Percentiles rank a stretch among this genome's conserved stretches.
phyloP scores from a whole-genome alignment of 129 eudicot genomes.

The Chrysanthemum seticuspe region DNA sequence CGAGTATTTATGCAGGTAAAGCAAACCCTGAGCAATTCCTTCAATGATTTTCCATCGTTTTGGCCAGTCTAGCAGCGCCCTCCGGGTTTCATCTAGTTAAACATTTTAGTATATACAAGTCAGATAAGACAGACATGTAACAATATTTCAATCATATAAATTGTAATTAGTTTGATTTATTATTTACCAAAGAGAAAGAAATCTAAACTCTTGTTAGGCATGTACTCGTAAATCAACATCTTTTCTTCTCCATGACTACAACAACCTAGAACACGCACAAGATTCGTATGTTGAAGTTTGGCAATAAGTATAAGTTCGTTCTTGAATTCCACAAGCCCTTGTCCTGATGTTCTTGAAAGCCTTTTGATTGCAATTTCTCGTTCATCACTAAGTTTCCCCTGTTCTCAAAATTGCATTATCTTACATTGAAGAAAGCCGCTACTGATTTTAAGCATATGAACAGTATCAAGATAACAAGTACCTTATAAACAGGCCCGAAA shows the following conservation, averaged over 20 bases:
- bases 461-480: background rate
- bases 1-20: slow-evolving; percentile 60
- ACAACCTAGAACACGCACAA: slow-evolving; percentile 32
- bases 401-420: slow-evolving; percentile 18
- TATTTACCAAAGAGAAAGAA: slow-evolving; percentile 18
- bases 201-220: slow-evolving; percentile 47
- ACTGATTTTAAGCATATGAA: background rate
- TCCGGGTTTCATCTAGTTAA: background rate
- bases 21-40: slow-evolving; percentile 56
- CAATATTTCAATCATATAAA: no score
- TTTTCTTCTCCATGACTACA: slow-evolving; percentile 31
- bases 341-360: slow-evolving; percentile 25
- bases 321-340: slow-evolving; percentile 36
- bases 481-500: slow-evolving; percentile 58
- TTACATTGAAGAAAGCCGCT: background rate
- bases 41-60: background rate
- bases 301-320: slow-evolving; percentile 39
- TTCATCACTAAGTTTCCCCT: slow-evolving; percentile 35
- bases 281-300: slow-evolving; percentile 39
- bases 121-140: background rate
- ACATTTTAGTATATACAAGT: background rate
- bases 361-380: slow-evolving; percentile 34
- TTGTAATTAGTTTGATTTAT: background rate
- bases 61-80: background rate
- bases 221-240: slow-evolving; percentile 40